Evolutionary conservation across 1,284 basidiomycete genomes (phyloP).

Genomic region (Leccinum angustisporum): DNA sequence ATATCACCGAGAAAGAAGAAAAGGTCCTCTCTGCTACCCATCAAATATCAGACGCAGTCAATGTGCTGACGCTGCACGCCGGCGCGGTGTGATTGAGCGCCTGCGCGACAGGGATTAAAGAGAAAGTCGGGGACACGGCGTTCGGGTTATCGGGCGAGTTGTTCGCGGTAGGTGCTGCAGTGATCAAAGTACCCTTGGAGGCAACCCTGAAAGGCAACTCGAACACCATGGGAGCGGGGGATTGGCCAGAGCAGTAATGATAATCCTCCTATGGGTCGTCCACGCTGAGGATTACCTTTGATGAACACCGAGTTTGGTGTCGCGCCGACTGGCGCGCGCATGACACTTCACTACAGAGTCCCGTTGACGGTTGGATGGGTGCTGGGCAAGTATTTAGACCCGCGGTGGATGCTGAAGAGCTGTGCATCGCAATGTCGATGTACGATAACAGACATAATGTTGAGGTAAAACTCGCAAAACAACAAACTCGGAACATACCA

Average conservation of each 20-base stretch:
- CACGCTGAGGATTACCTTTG: constrained; percentile 41
- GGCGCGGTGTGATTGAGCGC: constrained; percentile 57
- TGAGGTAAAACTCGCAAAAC: neutral
- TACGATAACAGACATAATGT: no score
- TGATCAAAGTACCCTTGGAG: constrained; percentile 34
- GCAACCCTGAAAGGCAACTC: constrained; percentile 53
- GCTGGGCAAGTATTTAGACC: constrained; percentile 62
- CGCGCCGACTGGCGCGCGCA: constrained; percentile 23
- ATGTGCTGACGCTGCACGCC: constrained; percentile 56
- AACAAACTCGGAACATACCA: constrained; percentile 36
- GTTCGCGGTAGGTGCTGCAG: constrained; percentile 44
- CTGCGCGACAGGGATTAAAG: constrained; percentile 45
- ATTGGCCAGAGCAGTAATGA: constrained; percentile 21
- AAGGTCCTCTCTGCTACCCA: neutral
- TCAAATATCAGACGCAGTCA: constrained; percentile 24
- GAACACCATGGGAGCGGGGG: constrained; percentile 48
- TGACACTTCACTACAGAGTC: constrained; percentile 38
- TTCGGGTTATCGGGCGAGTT: constrained; percentile 56
- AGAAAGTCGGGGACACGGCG: constrained; percentile 46
- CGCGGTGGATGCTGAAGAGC: constrained; percentile 62
- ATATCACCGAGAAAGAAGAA: neutral
- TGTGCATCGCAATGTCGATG: constrained; percentile 25
- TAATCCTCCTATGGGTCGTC: neutral
- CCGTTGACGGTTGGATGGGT: constrained; percentile 50
- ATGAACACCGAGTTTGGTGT: constrained; percentile 40